These are phyloP conservation scores for Botrytis sinoallii DNA, from an alignment of 2,329 filamentous ascomycete species.

Conservation along the genomic window DNA sequence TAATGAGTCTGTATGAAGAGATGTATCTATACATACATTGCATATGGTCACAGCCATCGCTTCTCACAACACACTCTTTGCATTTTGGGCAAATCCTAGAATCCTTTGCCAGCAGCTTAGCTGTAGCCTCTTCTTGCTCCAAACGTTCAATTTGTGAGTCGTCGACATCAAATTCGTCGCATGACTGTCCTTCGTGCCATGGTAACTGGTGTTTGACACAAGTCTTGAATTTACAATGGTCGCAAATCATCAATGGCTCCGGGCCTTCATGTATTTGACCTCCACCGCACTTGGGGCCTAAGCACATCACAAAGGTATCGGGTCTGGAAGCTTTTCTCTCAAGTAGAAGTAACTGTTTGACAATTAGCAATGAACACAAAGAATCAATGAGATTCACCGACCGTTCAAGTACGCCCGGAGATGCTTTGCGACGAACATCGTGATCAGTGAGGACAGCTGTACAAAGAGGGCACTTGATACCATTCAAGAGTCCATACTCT, in stretches of 20 bases:
- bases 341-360: slow-evolving; percentile 2
- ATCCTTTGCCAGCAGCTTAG: slow-evolving; percentile 27
- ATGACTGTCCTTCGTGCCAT: slow-evolving; percentile 30
- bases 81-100: slow-evolving; percentile 29
- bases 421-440: background rate
- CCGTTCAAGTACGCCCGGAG: background rate
- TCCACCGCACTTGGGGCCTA: slow-evolving; percentile 24
- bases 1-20: background rate
- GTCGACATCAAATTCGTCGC: slow-evolving; percentile 28
- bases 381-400: background rate
- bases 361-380: background rate
- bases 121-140: slow-evolving; percentile 31
- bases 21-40: slow-evolving; percentile 17
- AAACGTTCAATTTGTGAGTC: slow-evolving; percentile 30
- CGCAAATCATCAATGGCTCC: slow-evolving; percentile 28
- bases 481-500: background rate
- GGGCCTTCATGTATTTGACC: slow-evolving; percentile 25
- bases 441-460: background rate
- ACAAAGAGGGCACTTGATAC: slow-evolving; percentile 13
- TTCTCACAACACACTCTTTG: slow-evolving; percentile 25
- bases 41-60: slow-evolving; percentile 31
- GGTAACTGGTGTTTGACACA: slow-evolving; percentile 29
- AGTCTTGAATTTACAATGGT: slow-evolving; percentile 26
- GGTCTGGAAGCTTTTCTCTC: background rate
- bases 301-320: slow-evolving; percentile 19